Percentiles rank a stretch among this genome's conserved stretches.
These are phyloP conservation scores for Apiotrichum gamsii DNA, from an alignment of 1,284 basidiomycete genomes.

Conservation along the genomic window DNA sequence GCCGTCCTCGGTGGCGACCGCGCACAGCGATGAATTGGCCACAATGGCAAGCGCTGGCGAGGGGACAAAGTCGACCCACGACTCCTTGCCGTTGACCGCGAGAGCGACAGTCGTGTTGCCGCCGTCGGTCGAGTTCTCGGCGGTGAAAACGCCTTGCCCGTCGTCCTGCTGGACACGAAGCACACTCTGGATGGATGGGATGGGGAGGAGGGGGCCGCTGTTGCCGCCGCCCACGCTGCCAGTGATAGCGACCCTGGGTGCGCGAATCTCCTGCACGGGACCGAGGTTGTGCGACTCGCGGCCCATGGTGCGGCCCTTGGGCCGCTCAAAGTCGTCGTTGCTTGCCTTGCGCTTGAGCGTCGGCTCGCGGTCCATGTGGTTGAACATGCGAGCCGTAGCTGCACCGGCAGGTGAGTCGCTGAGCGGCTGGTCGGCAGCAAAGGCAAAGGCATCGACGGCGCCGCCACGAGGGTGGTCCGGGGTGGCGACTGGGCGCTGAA, in stretches of 20 bases:
- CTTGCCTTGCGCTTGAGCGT: slow-evolving; percentile 32
- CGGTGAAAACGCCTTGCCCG: slow-evolving; percentile 49
- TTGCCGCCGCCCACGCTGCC: background rate
- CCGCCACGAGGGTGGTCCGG: background rate
- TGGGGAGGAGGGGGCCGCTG: slow-evolving; percentile 8
- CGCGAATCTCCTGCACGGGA: slow-evolving; percentile 32
- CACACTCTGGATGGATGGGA: slow-evolving; percentile 28
- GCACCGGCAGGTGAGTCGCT: slow-evolving; percentile 17
- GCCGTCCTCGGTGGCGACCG: slow-evolving; percentile 69
- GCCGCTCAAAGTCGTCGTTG: slow-evolving; percentile 10
- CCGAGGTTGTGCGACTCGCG: slow-evolving; percentile 7
- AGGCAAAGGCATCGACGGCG: slow-evolving; percentile 25
- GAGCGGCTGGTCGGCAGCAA: slow-evolving; percentile 33
- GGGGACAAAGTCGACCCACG: slow-evolving; percentile 83
- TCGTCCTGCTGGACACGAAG: slow-evolving; percentile 27
- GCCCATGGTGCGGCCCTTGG: slow-evolving; percentile 26
- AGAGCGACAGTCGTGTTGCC: slow-evolving; percentile 48
- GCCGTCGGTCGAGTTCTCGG: slow-evolving; percentile 62
- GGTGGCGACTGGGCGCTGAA: background rate
- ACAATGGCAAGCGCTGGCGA: slow-evolving; percentile 61
- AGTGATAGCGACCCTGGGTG: slow-evolving; percentile 9
- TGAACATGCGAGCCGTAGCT: slow-evolving; percentile 33
- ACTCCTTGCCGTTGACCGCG: slow-evolving; percentile 59
- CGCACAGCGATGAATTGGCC: slow-evolving; percentile 63
- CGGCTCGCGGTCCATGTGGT: slow-evolving; percentile 21